Evolutionary conservation across 495 filamentous ascomycete genomes (phyloP).

Genomic region (Sporormia fimetaria): DNA sequence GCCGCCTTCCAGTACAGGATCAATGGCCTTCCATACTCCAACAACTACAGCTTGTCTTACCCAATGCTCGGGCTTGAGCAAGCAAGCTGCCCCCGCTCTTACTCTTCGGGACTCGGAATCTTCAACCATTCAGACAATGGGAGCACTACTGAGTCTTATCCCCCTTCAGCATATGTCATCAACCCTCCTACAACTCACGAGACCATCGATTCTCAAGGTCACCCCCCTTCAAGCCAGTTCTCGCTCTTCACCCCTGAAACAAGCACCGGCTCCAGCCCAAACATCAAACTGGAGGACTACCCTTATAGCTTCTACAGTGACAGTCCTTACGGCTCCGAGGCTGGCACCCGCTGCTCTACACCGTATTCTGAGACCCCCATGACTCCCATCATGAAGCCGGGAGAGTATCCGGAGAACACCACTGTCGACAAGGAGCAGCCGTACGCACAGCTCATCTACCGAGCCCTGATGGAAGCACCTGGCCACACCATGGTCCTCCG

Average conservation of each 20-base stretch:
- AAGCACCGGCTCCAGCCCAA: background rate
- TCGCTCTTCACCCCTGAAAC: constrained; percentile 8
- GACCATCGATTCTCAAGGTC: constrained; percentile 6
- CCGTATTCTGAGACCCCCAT: constrained; percentile 2
- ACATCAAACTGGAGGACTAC: constrained; percentile 10
- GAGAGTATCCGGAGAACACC: constrained; percentile 13
- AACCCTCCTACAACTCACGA: constrained; percentile 16
- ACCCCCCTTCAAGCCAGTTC: constrained; percentile 2
- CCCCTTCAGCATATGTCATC: constrained; percentile 20
- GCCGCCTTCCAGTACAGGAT: constrained; percentile 3
- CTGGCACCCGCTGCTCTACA: constrained; percentile 5
- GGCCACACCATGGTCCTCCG: constrained; percentile 63
- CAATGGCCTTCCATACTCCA: constrained; percentile 9
- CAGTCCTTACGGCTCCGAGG: background rate
- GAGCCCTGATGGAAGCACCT: constrained; percentile 55
- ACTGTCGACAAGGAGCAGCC: constrained; percentile 40
- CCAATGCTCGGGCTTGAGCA: constrained; percentile 1
- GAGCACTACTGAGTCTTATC: constrained; percentile 15
- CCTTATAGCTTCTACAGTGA: constrained; percentile 1
- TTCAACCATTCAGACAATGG: constrained; percentile 5
- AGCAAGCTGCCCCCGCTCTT: constrained; percentile 20
- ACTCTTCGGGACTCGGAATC: constrained; percentile 8
- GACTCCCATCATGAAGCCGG: constrained; percentile 6
- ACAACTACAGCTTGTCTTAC: constrained; percentile 15
- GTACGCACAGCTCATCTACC: constrained; percentile 75